These are phyloP conservation scores for Sphaceloma murrayae DNA, from an alignment of 2,329 filamentous ascomycete species.

Conservation along the genomic window DNA sequence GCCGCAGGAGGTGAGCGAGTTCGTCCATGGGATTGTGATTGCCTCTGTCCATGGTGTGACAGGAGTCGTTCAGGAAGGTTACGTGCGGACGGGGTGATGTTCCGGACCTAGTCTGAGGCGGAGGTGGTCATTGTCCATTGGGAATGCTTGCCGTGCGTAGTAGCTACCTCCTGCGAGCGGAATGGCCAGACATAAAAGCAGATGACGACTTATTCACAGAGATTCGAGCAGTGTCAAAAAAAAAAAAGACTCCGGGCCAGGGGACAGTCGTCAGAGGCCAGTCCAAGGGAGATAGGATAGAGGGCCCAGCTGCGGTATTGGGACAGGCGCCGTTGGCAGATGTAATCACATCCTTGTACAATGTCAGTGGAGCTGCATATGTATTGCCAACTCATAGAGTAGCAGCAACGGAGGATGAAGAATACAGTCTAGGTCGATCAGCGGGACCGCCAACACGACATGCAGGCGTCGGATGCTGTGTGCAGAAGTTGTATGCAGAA, in stretches of 20 bases:
- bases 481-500: slow-evolving; percentile 10
- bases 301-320: too few relatives aligned
- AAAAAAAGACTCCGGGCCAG: too few relatives aligned
- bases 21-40: slow-evolving; percentile 46
- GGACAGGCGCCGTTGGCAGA: too few relatives aligned
- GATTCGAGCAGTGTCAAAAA: too few relatives aligned
- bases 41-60: background rate
- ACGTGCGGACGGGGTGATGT: background rate
- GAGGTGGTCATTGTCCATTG: slow-evolving; percentile 10
- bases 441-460: slow-evolving; percentile 7
- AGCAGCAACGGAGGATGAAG: background rate
- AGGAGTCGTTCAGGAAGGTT: background rate
- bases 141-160: background rate
- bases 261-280: too few relatives aligned
- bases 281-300: too few relatives aligned
- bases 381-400: slow-evolving; percentile 11
- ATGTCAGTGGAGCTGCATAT: slow-evolving; percentile 11
- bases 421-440: slow-evolving; percentile 3
- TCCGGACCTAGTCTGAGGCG: background rate
- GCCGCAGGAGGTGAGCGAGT: slow-evolving; percentile 65
- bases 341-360: too few relatives aligned
- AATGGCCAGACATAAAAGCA: background rate
- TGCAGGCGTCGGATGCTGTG: too few relatives aligned
- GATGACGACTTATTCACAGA: too few relatives aligned
- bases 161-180: background rate